phyloP scores from a whole-genome alignment of 768 basidiomycete genomes.

The Sarcodon sp. region DNA sequence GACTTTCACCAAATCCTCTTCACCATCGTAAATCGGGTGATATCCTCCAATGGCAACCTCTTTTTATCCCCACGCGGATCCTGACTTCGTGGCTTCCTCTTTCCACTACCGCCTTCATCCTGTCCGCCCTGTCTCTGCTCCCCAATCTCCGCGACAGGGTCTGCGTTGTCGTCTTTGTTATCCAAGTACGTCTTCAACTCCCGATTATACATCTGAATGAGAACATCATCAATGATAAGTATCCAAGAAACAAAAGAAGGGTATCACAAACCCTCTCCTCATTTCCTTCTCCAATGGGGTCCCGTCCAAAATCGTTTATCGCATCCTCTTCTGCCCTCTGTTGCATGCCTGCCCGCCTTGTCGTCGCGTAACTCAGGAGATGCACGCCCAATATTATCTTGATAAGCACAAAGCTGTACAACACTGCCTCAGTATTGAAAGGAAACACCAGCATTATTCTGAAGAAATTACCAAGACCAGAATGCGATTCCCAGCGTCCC shows the following conservation, averaged over 20 bases:
- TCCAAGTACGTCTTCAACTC: conserved; percentile 66
- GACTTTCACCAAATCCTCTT: conserved; percentile 64
- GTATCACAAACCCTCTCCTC: conserved; percentile 58
- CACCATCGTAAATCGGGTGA: conserved; percentile 93
- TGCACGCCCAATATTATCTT: conserved; percentile 91
- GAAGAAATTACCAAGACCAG: conserved; percentile 69
- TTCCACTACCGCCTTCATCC: conserved; percentile 2
- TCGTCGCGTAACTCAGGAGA: conserved; percentile 72
- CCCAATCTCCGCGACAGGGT: conserved; percentile 58
- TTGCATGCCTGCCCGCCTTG: conserved; percentile 67
- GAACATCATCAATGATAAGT: not conserved
- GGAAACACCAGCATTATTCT: not conserved
- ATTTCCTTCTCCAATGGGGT: conserved; percentile 82
- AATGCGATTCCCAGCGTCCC: conserved; percentile 46
- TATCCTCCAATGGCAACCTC: conserved; percentile 69
- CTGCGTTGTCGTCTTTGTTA: conserved; percentile 55
- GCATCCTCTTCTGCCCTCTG: conserved; percentile 58
- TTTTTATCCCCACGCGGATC: conserved; percentile 27
- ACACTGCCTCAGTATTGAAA: not conserved
- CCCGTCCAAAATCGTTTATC: conserved; percentile 81
- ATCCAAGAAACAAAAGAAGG: not conserved
- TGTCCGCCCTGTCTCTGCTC: conserved; percentile 23
- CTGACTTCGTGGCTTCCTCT: conserved; percentile 12
- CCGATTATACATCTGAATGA: conserved; percentile 61
- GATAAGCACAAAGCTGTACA: conserved; percentile 58